Conservation (phyloP, 306 rosid genomes). For the barrel medic (Medicago truncatula) region MtrunA17r5.0-ANR NC_053044.1:43638001-43638500, state of each 20-base stretch:
- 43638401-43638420: slow-evolving; percentile 5
- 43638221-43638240: slow-evolving; percentile 32
- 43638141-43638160: slow-evolving; percentile 19
- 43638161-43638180: slow-evolving; percentile 13
- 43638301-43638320: slow-evolving; percentile 72
- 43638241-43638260: slow-evolving; percentile 55
- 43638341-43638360: slow-evolving; percentile 57
- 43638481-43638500: slow-evolving; percentile 83
- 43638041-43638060: slow-evolving; percentile 91
- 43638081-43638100: slow-evolving; percentile 27
- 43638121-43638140: slow-evolving; percentile 11
- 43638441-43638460: slow-evolving; percentile 86
- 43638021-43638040: slow-evolving; percentile 52
- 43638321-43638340: slow-evolving; percentile 54
- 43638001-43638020: slow-evolving; percentile 56
- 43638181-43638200: too few relatives aligned
- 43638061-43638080: slow-evolving; percentile 86
- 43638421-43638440: slow-evolving; percentile 34
- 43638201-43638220: background rate
- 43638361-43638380: background rate
- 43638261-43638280: slow-evolving; percentile 63
- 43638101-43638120: background rate
- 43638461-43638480: slow-evolving; percentile 91
- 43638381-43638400: slow-evolving; percentile 8
- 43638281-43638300: slow-evolving; percentile 70